Base-by-base conservation (phyloP, 1,284 basidiomycete genomes). In the Naganishia albida region DNA sequence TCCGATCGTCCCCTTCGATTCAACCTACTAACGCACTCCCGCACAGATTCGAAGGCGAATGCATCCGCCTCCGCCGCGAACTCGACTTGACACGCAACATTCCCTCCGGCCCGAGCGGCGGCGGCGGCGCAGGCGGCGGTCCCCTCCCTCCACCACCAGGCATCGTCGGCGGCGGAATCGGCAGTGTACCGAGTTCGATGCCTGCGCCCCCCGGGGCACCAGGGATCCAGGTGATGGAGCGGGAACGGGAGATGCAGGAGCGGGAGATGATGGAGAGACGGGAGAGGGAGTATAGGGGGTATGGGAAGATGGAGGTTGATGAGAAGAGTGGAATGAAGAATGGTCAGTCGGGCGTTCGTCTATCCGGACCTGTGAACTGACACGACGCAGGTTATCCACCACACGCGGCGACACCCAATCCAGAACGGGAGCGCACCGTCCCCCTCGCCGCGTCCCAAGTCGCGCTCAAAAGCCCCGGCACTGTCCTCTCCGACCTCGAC, bases 11-110 rank as follows among this genome's bases (percentile, higher is more conserved):
- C 26, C 13, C 25, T 7, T 8, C 42, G 15, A 6, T 7, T 30
- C 16, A 13, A 1, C 43, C 40, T 16, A 3, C 51, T 44, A 34
- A 57, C 28, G 16, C n/a, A n/a, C n/a, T 34, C 25, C n/a, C n/a
- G 7, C 26, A 2, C 70, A 82, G 81, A 38, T 90, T 89, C 72
- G 88, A 91, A 72, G 85, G 87, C 13, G 89, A 91, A 70, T 82
- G 90, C 63, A 79, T 82, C 13, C 82, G 87, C 39, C 81, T 91
- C 15, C 84, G 87, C 28, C 77, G 82, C 15, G 87, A 90, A 70
- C 80, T 90, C 48, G 85, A 87, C 63, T 72, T 80, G 1, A 70
- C 81, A 18, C 80, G 82, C 12, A 62, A 59, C 26, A 60, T 55
- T 13, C 79, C 80, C 55, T 69, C 74, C 40, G 73, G 73, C 57